Percentiles rank a stretch among this genome's conserved stretches.
These are phyloP conservation scores for Hirsutella rhossiliensis DNA, from an alignment of 2,329 filamentous ascomycete genomes.

Conservation along the genomic window DNA sequence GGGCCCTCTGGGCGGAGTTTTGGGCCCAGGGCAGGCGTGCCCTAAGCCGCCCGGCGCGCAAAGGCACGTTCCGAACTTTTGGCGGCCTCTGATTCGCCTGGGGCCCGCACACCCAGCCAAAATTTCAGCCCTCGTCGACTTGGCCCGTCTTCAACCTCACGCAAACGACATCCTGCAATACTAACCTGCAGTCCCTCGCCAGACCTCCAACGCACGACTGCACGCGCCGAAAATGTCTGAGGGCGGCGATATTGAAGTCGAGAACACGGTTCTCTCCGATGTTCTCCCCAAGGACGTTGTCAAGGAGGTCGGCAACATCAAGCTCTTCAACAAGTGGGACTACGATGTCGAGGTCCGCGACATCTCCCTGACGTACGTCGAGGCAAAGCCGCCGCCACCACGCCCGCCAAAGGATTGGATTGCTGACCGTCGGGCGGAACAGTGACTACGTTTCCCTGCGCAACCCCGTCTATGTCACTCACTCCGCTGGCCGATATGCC, in stretches of 20 bases:
- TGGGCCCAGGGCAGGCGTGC: constrained; percentile 27
- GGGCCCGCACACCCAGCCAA: constrained; percentile 21
- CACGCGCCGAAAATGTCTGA: constrained; percentile 70
- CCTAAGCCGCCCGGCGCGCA: constrained; percentile 21
- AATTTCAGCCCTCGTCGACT: constrained; percentile 20
- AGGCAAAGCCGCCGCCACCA: constrained; percentile 1
- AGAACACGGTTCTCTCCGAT: constrained; percentile 60
- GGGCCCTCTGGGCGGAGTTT: constrained; percentile 14
- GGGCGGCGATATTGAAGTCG: constrained; percentile 86
- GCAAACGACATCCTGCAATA: constrained; percentile 25
- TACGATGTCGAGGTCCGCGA: constrained; percentile 99
- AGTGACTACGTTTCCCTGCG: constrained; percentile 99
- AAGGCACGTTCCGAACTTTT: constrained; percentile 16
- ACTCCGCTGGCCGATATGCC: constrained; percentile 97
- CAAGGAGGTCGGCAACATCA: constrained; percentile 80
- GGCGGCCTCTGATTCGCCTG: constrained; percentile 21
- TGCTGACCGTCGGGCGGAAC: constrained; percentile 21
- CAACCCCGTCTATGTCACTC: constrained; percentile 96
- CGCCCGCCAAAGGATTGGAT: neutral
- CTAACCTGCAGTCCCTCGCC: constrained; percentile 24
- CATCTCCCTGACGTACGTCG: constrained; percentile 91
- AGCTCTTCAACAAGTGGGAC: constrained; percentile 95
- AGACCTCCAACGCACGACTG: constrained; percentile 25
- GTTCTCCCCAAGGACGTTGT: constrained; percentile 89
- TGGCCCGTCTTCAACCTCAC: constrained; percentile 14